A percentile compares a stretch with the other conserved stretches of the same genome.
Conservation (phyloP, 139 green algal genomes). For the Bryopsis sp. region DNA sequence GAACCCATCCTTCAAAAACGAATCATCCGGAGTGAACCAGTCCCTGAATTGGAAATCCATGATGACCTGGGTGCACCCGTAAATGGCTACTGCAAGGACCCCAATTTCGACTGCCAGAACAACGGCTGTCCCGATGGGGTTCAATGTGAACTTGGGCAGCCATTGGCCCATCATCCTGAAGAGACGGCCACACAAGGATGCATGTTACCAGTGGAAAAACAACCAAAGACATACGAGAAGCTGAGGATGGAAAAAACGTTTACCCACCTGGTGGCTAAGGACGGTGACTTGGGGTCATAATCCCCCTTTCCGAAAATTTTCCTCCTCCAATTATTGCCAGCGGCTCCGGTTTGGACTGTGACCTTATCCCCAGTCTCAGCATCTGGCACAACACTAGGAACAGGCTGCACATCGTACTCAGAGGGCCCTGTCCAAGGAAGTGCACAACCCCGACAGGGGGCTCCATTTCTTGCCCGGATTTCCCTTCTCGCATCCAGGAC, state of each 20-base stretch:
- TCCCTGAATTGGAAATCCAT: slow-evolving; percentile 31
- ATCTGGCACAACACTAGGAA: too few species aligned
- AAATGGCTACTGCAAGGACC: slow-evolving; percentile 26
- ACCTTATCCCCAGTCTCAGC: too few species aligned
- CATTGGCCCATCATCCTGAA: neutral
- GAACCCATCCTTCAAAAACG: slow-evolving; percentile 27
- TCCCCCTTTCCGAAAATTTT: slow-evolving; percentile 16
- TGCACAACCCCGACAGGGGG: neutral
- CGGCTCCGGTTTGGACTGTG: too few species aligned
- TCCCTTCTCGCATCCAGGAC: slow-evolving; percentile 30
- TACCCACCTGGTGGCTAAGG: neutral
- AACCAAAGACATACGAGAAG: too few species aligned
- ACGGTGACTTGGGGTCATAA: slow-evolving; percentile 3
- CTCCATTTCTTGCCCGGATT: slow-evolving; percentile 2
- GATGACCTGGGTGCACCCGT: slow-evolving; percentile 28
- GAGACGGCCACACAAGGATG: too few species aligned
- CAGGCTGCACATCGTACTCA: too few species aligned
- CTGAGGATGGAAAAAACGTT: too few species aligned
- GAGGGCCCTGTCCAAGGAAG: neutral
- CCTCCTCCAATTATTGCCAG: too few species aligned
- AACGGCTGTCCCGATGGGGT: neutral
- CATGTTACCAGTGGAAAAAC: too few species aligned
- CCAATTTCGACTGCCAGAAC: slow-evolving; percentile 20
- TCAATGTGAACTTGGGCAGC: neutral
- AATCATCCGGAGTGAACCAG: slow-evolving; percentile 29